These are phyloP conservation scores for Clonostachys sp. DNA, from an alignment of 2,329 filamentous ascomycete genomes.

Conservation along the genomic window DNA sequence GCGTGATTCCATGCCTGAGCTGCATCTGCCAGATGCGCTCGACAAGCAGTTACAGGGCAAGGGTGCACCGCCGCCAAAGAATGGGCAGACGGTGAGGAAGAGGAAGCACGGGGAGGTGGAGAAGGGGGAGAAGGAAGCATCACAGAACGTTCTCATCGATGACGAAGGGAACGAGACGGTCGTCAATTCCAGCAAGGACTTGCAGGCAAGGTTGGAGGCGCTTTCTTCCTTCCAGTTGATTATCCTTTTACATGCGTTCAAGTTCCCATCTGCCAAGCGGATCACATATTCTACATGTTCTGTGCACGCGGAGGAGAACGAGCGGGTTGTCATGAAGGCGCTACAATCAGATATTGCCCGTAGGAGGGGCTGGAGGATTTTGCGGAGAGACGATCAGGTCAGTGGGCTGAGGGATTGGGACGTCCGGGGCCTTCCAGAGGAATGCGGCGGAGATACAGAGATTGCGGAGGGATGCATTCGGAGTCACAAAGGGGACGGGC, in stretches of 20 bases:
- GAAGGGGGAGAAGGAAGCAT: slow-evolving; percentile 4
- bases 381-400: slow-evolving; percentile 69
- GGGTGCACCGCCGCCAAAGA: no score
- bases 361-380: slow-evolving; percentile 70
- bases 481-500: slow-evolving; percentile 73
- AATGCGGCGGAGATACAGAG: slow-evolving; percentile 40
- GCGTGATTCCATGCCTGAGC: slow-evolving; percentile 69
- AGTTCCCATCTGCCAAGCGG: slow-evolving; percentile 68
- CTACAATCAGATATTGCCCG: slow-evolving; percentile 64
- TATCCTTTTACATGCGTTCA: slow-evolving; percentile 78
- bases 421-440: slow-evolving; percentile 53
- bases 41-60: slow-evolving; percentile 7
- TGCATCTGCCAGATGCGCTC: slow-evolving; percentile 50
- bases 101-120: slow-evolving; percentile 36
- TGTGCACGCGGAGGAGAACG: slow-evolving; percentile 82
- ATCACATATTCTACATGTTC: slow-evolving; percentile 96
- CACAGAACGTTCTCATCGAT: slow-evolving; percentile 39
- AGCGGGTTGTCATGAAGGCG: slow-evolving; percentile 72
- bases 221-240: slow-evolving; percentile 78
- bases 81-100: slow-evolving; percentile 28
- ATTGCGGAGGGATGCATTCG: slow-evolving; percentile 74
- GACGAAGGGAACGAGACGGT: slow-evolving; percentile 54
- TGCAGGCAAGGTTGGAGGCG: slow-evolving; percentile 62
- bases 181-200: slow-evolving; percentile 47
- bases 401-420: slow-evolving; percentile 72